Evolutionary conservation across 192 early-diverging fungal species (phyloP), one percentile per base, ranked within the genome.

Genomic region (Chytriomyces sp.): DNA sequence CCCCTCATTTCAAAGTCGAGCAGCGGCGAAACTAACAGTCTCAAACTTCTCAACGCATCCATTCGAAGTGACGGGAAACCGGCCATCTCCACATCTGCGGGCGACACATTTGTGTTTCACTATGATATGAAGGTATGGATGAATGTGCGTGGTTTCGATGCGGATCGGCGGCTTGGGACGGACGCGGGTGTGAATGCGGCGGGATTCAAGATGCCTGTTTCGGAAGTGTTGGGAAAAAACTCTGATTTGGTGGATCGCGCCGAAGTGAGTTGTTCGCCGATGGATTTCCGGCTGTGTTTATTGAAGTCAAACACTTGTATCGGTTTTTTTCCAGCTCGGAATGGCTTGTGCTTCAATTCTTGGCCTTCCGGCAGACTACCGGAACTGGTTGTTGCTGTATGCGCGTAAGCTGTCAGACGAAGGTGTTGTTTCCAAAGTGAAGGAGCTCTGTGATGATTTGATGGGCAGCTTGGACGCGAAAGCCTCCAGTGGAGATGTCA

Each of bases 361-460:
- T 8, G 82, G 84, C 31, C 85, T 83, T 22, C 65, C 88, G 4
- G 57, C 77, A 3, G 90, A 93, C 49, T 92, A 85, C 73, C 76
- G 74, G 30, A 69, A 78, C n/a, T 87, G 86, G 83, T 25, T 92
- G 59, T 64, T 75, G 30, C 75, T 80, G 25, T 93, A 92, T 82
- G 90, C 85, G 2, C 80, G 87, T 40, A 83, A 85, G 58, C 74
- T 93, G 25, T 82, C 89, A 5, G 85, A 92, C 59, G 89, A 90
- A 60, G 82, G 82, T 38, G 79, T 80, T 22, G 79, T 87, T 30
- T 75, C 75, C 0, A 89, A 87, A 70, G 84, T 84, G 5, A 83
- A 85, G 64, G 92, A 93, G 72, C 61, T 93, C 17, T 91, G 89
- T 76, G 84, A 89, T 57, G 84, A 84, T 57, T 75, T 93, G 40